Percentiles rank a stretch among this genome's conserved stretches.
Evolutionary conservation across 805 yeast species (phyloP).

Genomic region (Kodamaea fukazawae): DNA sequence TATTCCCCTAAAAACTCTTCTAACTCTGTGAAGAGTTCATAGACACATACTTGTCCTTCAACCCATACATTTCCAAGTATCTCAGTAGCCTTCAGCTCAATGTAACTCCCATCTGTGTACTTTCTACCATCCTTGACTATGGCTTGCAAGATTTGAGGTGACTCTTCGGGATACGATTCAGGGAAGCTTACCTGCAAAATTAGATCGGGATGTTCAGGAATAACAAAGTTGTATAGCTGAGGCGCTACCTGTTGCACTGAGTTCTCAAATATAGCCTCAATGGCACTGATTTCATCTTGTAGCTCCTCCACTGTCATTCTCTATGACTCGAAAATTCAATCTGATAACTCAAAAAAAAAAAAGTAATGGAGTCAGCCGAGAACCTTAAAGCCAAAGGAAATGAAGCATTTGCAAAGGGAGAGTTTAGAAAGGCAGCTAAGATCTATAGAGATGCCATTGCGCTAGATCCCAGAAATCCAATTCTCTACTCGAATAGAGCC

Average conservation of each 20-base stretch:
- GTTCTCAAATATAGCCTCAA: constrained; percentile 84
- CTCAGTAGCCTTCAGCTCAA: constrained; percentile 47
- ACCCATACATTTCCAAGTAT: constrained; percentile 52
- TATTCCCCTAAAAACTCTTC: constrained; percentile 46
- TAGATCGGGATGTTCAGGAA: constrained; percentile 64
- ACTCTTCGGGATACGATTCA: constrained; percentile 58
- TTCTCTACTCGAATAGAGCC: constrained; percentile 66
- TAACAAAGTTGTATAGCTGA: constrained; percentile 43
- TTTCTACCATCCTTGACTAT: constrained; percentile 27
- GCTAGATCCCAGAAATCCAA: constrained; percentile 48
- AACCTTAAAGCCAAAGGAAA: constrained; percentile 50
- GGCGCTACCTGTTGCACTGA: constrained; percentile 41
- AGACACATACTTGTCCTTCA: constrained; percentile 70
- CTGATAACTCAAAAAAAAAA: neutral
- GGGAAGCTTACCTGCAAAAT: constrained; percentile 73
- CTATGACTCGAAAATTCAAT: neutral
- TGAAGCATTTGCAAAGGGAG: constrained; percentile 42
- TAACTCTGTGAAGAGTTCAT: constrained; percentile 70
- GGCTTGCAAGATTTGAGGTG: constrained; percentile 66
- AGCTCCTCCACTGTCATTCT: constrained; percentile 48
- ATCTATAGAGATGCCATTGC: constrained; percentile 56
- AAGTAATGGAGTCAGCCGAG: constrained; percentile 20
- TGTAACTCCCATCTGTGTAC: constrained; percentile 43
- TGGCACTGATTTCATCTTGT: constrained; percentile 72
- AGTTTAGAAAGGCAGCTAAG: constrained; percentile 50